Percentiles rank a stretch among this genome's conserved stretches.
phyloP scores from a whole-genome alignment of 2,329 filamentous ascomycete species.

The Colletotrichum destructivum region DNA sequence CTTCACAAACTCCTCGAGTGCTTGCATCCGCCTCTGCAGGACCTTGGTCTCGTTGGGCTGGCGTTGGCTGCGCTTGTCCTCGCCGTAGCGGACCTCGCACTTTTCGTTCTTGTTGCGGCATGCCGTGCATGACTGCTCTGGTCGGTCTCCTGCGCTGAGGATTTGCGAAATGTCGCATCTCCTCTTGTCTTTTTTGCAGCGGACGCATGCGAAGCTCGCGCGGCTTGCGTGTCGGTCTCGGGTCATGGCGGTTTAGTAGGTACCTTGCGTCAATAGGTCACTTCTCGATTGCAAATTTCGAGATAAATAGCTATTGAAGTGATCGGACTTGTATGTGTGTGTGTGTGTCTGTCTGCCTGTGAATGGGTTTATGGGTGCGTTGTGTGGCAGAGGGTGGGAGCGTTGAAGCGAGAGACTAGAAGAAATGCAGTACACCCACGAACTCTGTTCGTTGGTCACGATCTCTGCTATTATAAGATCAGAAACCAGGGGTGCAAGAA shows the following conservation, averaged over 20 bases:
- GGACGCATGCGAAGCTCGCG: constrained; percentile 38
- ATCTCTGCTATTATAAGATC: constrained; percentile 20
- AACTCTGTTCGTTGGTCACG: constrained; percentile 22
- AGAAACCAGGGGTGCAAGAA: not conserved
- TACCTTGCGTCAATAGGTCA: not conserved
- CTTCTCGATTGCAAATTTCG: not conserved
- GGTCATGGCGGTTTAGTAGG: constrained; percentile 7
- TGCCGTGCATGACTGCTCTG: constrained; percentile 30
- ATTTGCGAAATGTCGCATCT: constrained; percentile 39
- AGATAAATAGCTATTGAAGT: not conserved
- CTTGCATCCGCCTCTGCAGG: constrained; percentile 36
- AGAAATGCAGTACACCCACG: not conserved
- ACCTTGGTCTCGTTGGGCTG: constrained; percentile 29
- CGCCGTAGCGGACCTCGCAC: constrained; percentile 37
- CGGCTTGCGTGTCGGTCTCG: constrained; percentile 37
- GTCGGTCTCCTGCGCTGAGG: constrained; percentile 2
- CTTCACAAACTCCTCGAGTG: constrained; percentile 34
- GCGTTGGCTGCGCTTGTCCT: constrained; percentile 38
- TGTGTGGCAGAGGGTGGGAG: not conserved
- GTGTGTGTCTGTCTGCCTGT: not conserved
- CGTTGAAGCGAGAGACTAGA: not conserved
- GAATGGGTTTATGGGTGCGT: not conserved
- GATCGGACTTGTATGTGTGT: not conserved
- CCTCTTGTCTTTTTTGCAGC: constrained; percentile 40
- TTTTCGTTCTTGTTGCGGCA: constrained; percentile 40